Percentiles rank a stretch among this genome's conserved stretches.
These are phyloP conservation scores for Niveomyces coronatus DNA, from an alignment of 2,329 filamentous ascomycete species.

Conservation along the genomic window DNA sequence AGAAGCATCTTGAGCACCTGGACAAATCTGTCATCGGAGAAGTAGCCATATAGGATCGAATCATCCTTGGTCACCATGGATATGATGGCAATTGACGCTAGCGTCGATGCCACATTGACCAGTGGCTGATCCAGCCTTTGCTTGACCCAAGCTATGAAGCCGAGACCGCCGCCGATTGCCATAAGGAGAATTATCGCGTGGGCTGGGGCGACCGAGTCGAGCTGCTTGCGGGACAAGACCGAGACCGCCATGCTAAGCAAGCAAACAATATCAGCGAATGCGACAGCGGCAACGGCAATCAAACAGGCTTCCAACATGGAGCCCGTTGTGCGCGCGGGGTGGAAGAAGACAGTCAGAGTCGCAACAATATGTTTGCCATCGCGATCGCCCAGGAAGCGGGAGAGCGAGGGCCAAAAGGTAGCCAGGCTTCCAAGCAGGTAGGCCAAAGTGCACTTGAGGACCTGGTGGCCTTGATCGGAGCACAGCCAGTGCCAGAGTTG, in stretches of 20 bases:
- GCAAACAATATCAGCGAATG: conserved; percentile 59
- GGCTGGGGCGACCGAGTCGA: conserved; percentile 58
- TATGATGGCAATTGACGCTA: conserved; percentile 82
- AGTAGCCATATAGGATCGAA: conserved; percentile 69
- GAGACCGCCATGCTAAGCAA: conserved; percentile 84
- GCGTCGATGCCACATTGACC: conserved; percentile 75
- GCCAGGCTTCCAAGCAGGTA: conserved; percentile 80
- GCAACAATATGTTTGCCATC: conserved; percentile 93
- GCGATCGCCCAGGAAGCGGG: conserved; percentile 64
- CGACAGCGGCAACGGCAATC: conserved; percentile 65
- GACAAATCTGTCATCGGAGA: conserved; percentile 70
- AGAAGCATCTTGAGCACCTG: conserved; percentile 76
- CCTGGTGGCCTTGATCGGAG: conserved; percentile 65
- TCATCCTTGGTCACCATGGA: conserved; percentile 87
- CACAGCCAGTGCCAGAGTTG: conserved; percentile 48
- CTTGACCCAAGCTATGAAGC: conserved; percentile 82
- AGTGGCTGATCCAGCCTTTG: conserved; percentile 67
- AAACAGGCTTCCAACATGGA: conserved; percentile 82
- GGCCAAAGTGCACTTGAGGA: conserved; percentile 84
- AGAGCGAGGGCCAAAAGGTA: conserved; percentile 68
- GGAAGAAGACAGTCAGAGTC: conserved; percentile 90
- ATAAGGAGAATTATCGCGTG: conserved; percentile 71
- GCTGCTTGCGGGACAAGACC: conserved; percentile 60
- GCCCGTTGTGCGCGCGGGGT: conserved; percentile 74
- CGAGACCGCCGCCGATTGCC: conserved; percentile 78